A percentile compares a stretch with the other conserved stretches of the same genome.
These are phyloP conservation scores for Melaleuca alternifolia DNA, from an alignment of 345 rosid genomes.

Conservation along the genomic window DNA sequence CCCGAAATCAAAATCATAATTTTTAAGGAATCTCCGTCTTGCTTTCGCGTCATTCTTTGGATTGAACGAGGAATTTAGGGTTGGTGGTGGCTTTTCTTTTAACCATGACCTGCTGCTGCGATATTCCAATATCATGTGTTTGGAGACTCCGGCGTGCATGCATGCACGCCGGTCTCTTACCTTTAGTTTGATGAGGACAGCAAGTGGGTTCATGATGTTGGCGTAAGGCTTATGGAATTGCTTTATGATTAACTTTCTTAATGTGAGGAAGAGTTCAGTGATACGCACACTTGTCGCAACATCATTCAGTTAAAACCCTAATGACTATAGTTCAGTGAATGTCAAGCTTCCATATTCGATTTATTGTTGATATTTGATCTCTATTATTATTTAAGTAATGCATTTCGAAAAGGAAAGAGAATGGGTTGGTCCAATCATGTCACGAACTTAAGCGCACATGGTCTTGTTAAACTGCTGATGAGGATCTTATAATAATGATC, in stretches of 20 bases:
- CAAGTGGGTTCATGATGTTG: neutral
- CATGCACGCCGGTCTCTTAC: neutral
- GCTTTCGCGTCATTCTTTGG: neutral
- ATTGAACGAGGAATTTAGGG: neutral
- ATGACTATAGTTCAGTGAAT: neutral
- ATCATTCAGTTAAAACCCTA: neutral
- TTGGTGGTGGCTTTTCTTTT: neutral
- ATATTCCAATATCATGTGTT: neutral
- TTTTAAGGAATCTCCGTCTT: neutral
- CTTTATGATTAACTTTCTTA: neutral
- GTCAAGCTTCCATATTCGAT: neutral
- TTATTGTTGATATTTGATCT: neutral
- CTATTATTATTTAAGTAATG: neutral
- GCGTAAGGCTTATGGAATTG: neutral
- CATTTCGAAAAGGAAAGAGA: neutral
- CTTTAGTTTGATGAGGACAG: neutral
- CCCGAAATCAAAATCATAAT: neutral
- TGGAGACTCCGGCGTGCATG: neutral
- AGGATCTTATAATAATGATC: neutral
- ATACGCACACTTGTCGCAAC: neutral
- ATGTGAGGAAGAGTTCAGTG: neutral
- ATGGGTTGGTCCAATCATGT: neutral
- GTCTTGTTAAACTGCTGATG: neutral
- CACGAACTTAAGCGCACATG: neutral
- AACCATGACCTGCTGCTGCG: neutral